Base-by-base conservation (phyloP, 2,329 filamentous ascomycete genomes). In the Dactylellina sp. region DNA sequence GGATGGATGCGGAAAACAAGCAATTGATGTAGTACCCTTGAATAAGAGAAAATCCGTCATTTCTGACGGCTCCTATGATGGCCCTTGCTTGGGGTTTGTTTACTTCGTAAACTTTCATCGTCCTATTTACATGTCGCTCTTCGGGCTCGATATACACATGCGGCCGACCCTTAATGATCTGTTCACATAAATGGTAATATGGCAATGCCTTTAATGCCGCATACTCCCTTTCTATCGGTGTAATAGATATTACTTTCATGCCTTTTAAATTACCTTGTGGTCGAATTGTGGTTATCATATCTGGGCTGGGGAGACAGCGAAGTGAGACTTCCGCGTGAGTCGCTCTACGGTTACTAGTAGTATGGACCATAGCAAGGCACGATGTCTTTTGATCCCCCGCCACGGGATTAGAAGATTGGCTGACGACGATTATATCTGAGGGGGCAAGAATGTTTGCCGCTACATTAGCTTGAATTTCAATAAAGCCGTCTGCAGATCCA, bases 1-100 rank as follows among this genome's bases (percentile, higher is more conserved):
- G 12, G 44, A 24, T 42, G 63, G 22, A 35, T 44, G 11, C 24
- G 55, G 79, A 18, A 1, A 28, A 7, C 11, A 76, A 55, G 64
- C 25, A 3, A 9, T 12, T 28, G 28, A 25, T 22, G n/a, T 39
- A 84, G 80, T 84, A 89, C 87, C 91, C 95, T 82, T 99, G 95
- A 77, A 99, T 93, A 74, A 99, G 84, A 1, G 95, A 98, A 79
- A 99, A 99, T 0, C 92, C 96, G 81, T 98, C 95, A 77, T 99
- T 99, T 79, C 96, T 93, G 66, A 93, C 87, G 11, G 93, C 94
- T 60, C 94, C 96, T 76, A 95, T 87, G 75, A 99, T 92, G 6
- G 95, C 95, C 81, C 91, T 91, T 2, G 94, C 92, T 80, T 99
- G 95, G 4, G 93, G 95, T 44, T 85, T 84, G 80, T 99, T 99